Evolutionary conservation across 2,329 filamentous ascomycete species (phyloP).

Genomic region (Tympanopsis confertula): DNA sequence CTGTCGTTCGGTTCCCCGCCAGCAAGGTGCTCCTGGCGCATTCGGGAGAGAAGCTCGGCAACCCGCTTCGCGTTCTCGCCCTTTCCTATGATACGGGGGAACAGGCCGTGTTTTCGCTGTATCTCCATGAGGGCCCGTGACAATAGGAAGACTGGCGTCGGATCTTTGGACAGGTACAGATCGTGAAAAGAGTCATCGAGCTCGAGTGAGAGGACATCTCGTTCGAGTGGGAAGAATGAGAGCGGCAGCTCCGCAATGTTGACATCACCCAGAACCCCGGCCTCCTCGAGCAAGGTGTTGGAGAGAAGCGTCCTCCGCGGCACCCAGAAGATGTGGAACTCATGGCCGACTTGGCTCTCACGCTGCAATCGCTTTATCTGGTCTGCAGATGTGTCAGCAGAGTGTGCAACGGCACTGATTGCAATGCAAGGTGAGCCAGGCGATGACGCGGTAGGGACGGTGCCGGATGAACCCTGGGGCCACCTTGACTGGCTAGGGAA

Average conservation of each 20-base stretch:
- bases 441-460: conserved; percentile 29
- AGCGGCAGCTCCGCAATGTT: conserved; percentile 79
- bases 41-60: conserved; percentile 74
- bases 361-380: conserved; percentile 84
- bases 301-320: conserved; percentile 84
- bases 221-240: conserved; percentile 82
- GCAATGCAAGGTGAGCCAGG: conserved; percentile 5
- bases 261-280: conserved; percentile 83
- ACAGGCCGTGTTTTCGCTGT: conserved; percentile 82
- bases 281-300: conserved; percentile 82
- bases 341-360: conserved; percentile 81
- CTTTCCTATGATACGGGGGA: conserved; percentile 88
- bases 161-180: conserved; percentile 80
- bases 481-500: conserved; percentile 44
- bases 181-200: conserved; percentile 78
- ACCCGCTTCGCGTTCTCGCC: conserved; percentile 86
- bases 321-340: conserved; percentile 94
- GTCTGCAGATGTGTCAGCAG: conserved; percentile 53
- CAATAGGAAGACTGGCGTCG: conserved; percentile 77
- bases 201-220: conserved; percentile 83
- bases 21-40: conserved; percentile 79
- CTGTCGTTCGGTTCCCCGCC: conserved; percentile 60
- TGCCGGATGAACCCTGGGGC: conserved; percentile 32
- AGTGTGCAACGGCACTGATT: conserved; percentile 4
- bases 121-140: conserved; percentile 90